A percentile compares a stretch with the other conserved stretches of the same genome.
Evolutionary conservation across 2,329 filamentous ascomycete genomes (phyloP).

Genomic region (Eurotiales sp.): DNA sequence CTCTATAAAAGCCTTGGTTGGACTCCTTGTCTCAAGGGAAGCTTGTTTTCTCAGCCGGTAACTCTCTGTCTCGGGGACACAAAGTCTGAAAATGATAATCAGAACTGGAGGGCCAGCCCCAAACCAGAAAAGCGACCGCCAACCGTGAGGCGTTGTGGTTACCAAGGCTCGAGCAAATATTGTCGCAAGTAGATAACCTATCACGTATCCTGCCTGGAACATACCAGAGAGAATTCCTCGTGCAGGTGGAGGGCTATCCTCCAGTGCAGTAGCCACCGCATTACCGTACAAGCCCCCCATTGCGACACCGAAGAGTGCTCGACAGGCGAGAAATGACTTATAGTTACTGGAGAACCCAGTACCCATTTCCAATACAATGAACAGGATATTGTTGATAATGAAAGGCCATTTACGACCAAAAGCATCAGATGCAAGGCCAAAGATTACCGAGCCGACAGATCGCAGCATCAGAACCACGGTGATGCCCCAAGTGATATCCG

Average conservation of each 20-base stretch:
- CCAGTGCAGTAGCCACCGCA: slow-evolving; percentile 72
- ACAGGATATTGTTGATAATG: too few relatives aligned
- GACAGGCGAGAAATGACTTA: too few relatives aligned
- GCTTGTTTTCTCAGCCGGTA: too few relatives aligned
- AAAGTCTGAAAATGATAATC: slow-evolving; percentile 4
- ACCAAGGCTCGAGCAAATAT: slow-evolving; percentile 38
- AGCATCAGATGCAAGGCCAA: slow-evolving; percentile 45
- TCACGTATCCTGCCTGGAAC: slow-evolving; percentile 75
- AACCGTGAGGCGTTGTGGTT: slow-evolving; percentile 3
- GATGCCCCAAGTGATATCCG: slow-evolving; percentile 59
- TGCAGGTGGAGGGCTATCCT: slow-evolving; percentile 66
- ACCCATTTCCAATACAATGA: too few relatives aligned
- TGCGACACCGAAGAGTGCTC: slow-evolving; percentile 75
- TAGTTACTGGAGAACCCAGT: too few relatives aligned
- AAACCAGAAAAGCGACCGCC: slow-evolving; percentile 2
- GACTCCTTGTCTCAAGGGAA: too few relatives aligned
- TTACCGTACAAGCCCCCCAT: slow-evolving; percentile 82
- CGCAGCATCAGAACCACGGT: slow-evolving; percentile 59
- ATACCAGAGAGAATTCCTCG: slow-evolving; percentile 79
- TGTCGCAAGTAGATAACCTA: slow-evolving; percentile 70
- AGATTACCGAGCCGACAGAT: slow-evolving; percentile 56
- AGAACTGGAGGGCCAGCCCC: background rate
- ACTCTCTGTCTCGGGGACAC: background rate
- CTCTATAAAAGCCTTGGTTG: too few relatives aligned
- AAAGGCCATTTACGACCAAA: slow-evolving; percentile 7